Evolutionary conservation across 2,329 filamentous ascomycete genomes (phyloP).

Genomic region (Aspergillus puulaauensis): DNA sequence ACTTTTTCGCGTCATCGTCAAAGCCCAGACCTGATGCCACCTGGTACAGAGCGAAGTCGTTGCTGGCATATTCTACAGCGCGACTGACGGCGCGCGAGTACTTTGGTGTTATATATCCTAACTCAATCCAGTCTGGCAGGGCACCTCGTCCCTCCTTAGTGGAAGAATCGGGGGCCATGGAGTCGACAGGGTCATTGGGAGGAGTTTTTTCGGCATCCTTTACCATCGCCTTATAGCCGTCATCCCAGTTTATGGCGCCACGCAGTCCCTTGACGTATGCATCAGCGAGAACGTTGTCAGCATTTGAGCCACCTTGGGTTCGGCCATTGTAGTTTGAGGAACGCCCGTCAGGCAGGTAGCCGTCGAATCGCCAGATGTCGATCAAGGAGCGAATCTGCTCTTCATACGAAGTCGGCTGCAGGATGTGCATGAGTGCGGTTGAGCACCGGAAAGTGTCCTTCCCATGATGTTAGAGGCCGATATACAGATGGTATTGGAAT

Average conservation of each 20-base stretch:
- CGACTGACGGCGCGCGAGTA: conserved; percentile 63
- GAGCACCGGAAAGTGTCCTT: conserved; percentile 62
- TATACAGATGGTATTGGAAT: neutral
- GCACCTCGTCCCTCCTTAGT: conserved; percentile 69
- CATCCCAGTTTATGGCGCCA: conserved; percentile 63
- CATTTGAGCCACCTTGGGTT: conserved; percentile 68
- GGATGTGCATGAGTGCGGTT: conserved; percentile 63
- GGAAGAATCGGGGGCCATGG: conserved; percentile 55
- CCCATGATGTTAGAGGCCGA: conserved; percentile 20
- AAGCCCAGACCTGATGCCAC: conserved; percentile 61
- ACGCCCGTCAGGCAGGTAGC: conserved; percentile 64
- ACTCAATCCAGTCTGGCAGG: conserved; percentile 65
- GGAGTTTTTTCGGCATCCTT: conserved; percentile 66
- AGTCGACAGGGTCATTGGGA: conserved; percentile 57
- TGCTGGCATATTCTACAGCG: conserved; percentile 66
- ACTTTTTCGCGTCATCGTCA: conserved; percentile 53
- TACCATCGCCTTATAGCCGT: conserved; percentile 63
- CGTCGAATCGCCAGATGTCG: conserved; percentile 66
- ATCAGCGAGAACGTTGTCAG: conserved; percentile 71
- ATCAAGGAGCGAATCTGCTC: conserved; percentile 67
- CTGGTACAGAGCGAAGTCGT: conserved; percentile 68
- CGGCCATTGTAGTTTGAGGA: conserved; percentile 69
- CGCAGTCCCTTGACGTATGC: conserved; percentile 67
- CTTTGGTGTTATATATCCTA: conserved; percentile 64
- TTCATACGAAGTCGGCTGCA: conserved; percentile 63